Base-by-base conservation (phyloP, 1,284 basidiomycete species). In the Melampsora larici-populina region DNA sequence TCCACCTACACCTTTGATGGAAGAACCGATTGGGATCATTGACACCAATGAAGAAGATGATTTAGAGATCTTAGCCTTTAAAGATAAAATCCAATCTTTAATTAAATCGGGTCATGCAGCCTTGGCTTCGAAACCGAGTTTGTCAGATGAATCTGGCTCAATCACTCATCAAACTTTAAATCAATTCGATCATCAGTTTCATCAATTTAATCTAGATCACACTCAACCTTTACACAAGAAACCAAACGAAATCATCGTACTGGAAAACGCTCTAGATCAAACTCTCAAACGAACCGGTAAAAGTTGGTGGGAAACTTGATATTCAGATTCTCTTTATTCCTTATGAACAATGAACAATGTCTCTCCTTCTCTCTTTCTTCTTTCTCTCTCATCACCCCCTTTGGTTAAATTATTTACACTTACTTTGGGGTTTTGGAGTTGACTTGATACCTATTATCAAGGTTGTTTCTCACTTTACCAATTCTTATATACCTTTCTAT, bases 91-190 rank as follows among this genome's bases (percentile, higher is more conserved):
- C 31, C 65, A 68, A 31, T 58, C 29, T 6, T 58, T 77, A 36
- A 77, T 77, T n/a, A 15, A 48, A 15, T 43, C 65, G 1, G 74
- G 74, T 58, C 66, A 77, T 18, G 66, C 49, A 9, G 74, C 74
- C 6, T 48, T 77, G 5, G 74, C 74, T 24, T 68, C 74, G 0
- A 26, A 55, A 36, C 74, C 74, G 9, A n/a, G 9, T 11, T 0
- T 55, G 0, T 31, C 72, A 24, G 18, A 31, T 0, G 29, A n/a
- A n/a, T 18, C 46, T 36, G 36, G 15, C 11, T 55, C 17, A 40
- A 69, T 49, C 24, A 17, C 68, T 51, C 46, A 21, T 55, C 68
- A 70, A 21, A 31, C 0, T 15, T 18, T 58, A 58, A 60, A 43
- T 43, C 43, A 43, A 43, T 43, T 15, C 3, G 9, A 36, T 36